Base-by-base conservation (phyloP, 345 rosid species). In the Heritiera fomes region DNA sequence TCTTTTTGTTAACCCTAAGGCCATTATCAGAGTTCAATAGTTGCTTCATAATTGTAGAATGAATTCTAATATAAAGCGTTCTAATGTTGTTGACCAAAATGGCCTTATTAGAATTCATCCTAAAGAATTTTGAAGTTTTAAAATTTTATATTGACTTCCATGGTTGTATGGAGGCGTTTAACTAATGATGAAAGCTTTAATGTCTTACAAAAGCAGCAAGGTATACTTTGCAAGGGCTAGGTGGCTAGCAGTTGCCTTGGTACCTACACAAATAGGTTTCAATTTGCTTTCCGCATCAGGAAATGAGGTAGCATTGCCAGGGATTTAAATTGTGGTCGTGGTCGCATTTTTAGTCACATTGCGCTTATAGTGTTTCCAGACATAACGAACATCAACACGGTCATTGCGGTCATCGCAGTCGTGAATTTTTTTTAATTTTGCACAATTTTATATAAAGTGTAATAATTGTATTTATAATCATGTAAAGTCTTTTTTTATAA, bases 211-310 rank as follows among this genome's bases (percentile, higher is more conserved):
- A 82, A 86, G 90, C 97, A 94, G 98, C 84, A 94, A 91, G 88
- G 80, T 89, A 72, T 76, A 87, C 78, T 86, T 92, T 64, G 90
- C 96, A 14, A 90, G 95, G 85, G 92, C 97, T 4, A 94, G 92
- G 7, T 94, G 98, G 98, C 83, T 92, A 52, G 87, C 97, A n/a
- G 71, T 85, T 2, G 92, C 94, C 0, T 79, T 89, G 15, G 75
- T 92, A 67, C 97, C 98, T 3, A 91, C 91, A 17, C 93, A 93
- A 0, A 61, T 91, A 38, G 97, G 91, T 11, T 91, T 92, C 84
- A 61, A 83, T 79, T 80, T 90, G 75, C 90, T 92, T 7, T 78
- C 82, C 67, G 79, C 88, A 41, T 87, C 95, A n/a, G 89, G 81
- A 45, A 89, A 87, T 20, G 76, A 61, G 66, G 66, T 71, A 23